Base-by-base conservation (phyloP, 176 grass and related monocot species). In the Cenchrus purpureus region DNA sequence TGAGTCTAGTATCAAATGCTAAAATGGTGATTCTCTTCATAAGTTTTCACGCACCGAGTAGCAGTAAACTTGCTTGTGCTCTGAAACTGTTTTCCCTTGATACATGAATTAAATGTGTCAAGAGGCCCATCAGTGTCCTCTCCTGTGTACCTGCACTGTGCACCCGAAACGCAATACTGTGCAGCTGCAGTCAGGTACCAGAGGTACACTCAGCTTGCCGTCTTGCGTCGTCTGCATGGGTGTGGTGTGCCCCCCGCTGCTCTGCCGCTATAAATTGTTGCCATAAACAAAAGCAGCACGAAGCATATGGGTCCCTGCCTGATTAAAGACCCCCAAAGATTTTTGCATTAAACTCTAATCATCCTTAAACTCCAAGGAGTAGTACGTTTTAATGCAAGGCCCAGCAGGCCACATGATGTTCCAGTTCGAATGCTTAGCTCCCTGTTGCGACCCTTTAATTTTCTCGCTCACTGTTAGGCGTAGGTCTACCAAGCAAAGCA, bases 301-400 rank as follows among this genome's bases (percentile, higher is more conserved):
- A 76, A 37, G 50, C 72, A 75, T 15, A 75, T 15, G 52, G 56
- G 48, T 37, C 46, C 51, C 12, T n/a, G 50, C 65, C 59, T 77
- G 54, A 64, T 76, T 63, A 17, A 85, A 78, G 71, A 12, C 64
- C 16, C 19, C 40, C 1, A 10, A 22, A 45, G 65, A 83, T 83
- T 73, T 83, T 73, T 72, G 78, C 83, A 82, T 78, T 82, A 46
- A 54, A 84, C 73, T 61, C 57, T 15, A 32, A 31, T 29, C 61
- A 16, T 76, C 73, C 19, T 46, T 9, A 40, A 40, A 13, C 54
- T 43, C 10, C 53, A 12, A 17, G 54, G 37, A 40, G 3, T 40
- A 3, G 7, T 3, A 0, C 19, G 9, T 22, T 60, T 32, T 5
- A 67, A 67, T 32, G 29, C 64, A 40, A 40, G 37, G 37, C 37